phyloP scores from a whole-genome alignment of 805 yeast genomes.

The Zygotorulaspora florentina region DNA sequence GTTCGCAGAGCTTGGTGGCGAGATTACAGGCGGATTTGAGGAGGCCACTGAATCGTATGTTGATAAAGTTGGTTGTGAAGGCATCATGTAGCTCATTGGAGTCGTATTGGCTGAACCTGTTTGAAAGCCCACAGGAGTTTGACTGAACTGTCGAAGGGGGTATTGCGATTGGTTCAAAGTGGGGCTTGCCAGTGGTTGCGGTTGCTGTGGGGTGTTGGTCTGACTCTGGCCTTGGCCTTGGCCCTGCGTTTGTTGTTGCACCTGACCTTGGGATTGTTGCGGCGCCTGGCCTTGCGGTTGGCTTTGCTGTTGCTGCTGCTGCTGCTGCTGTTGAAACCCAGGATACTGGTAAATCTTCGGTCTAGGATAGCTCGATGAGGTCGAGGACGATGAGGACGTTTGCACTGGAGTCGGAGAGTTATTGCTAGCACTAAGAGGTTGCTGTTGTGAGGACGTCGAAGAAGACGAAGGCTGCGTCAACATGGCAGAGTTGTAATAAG shows the following conservation, averaged over 20 bases:
- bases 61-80: slow-evolving; percentile 3
- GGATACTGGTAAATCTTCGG: slow-evolving; percentile 15
- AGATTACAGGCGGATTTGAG: background rate
- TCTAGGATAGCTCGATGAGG: slow-evolving; percentile 4
- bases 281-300: slow-evolving; percentile 5
- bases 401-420: slow-evolving; percentile 3
- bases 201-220: background rate
- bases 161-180: slow-evolving; percentile 5
- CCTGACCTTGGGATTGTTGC: slow-evolving; percentile 1
- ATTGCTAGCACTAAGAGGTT: background rate
- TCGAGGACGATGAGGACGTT: background rate
- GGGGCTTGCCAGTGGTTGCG: slow-evolving; percentile 11
- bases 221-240: background rate
- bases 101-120: slow-evolving; percentile 1
- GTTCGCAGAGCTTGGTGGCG: slow-evolving; percentile 3
- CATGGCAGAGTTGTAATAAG: slow-evolving; percentile 8
- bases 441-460: slow-evolving; percentile 5
- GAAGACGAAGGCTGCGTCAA: background rate
- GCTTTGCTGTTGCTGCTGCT: slow-evolving; percentile 7
- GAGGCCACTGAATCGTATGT: background rate
- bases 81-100: slow-evolving; percentile 6
- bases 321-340: slow-evolving; percentile 16
- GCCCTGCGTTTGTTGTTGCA: slow-evolving; percentile 5
- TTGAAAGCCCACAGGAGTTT: slow-evolving; percentile 11
- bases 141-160: slow-evolving; percentile 13